Base-by-base conservation (phyloP, 805 yeast genomes). In the Wickerhamomyces sydowiorum region DNA sequence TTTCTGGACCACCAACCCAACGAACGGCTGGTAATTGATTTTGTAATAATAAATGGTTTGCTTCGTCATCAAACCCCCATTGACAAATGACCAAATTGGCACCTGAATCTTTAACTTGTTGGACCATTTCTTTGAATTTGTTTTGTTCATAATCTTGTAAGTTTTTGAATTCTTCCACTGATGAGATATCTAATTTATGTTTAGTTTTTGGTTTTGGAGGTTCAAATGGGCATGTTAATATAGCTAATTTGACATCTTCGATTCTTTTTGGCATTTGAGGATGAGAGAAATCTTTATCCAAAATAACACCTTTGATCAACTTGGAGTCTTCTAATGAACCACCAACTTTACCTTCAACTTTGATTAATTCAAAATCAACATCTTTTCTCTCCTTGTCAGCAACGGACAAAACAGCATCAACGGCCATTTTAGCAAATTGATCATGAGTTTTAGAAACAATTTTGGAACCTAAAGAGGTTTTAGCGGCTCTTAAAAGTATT, bases 1-100 rank as follows among this genome's bases (percentile, higher is more conserved):
- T 75, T 57, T 91, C 99, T 40, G 95, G 87, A 35, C 98, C 99
- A 47, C 98, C 99, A 40, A 93, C 96, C 99, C 99, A 93, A 70
- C 99, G 81, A 32, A 93, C 93, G 20, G 98, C 98, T 30, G 96
- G 96, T 49, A 93, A 75, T 34, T 86, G 77, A 65, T 91, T 88
- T 55, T 91, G 85, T 53, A 90, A 71, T 46, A 93, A 73, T 60
- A 93, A 68, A 65, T 93, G 96, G 67, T 91, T 91, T 33, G 98
- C 98, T 70, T 91, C 99, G 64, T 91, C 99, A 64, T 91, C 99
- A 57, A 91, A 93, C 15, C 99, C 99, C 99, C 99, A 91, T 70
- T 91, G 99, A 69, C 99, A 93, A 31, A 95, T 91, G 40, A 91
- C 99, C 42, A 91, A 78, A 63, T 90, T 91, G 23, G 99, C 98